phyloP scores from a whole-genome alignment of 352 stramenopile species.

The Globisporangium mamillatum region DNA sequence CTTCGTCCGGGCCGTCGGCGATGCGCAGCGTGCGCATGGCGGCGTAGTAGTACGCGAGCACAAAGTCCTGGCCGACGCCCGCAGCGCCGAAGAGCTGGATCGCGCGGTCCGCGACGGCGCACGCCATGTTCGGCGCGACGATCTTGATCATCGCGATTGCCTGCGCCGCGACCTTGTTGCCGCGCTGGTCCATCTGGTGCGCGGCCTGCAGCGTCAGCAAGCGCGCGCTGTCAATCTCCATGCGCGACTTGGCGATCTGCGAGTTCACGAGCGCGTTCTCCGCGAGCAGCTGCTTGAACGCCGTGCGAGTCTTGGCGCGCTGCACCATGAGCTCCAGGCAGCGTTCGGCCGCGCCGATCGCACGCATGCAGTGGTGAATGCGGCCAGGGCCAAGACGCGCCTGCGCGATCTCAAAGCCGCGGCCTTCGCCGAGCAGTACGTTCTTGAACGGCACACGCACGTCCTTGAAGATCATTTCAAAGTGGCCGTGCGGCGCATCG shows the following conservation, averaged over 20 bases:
- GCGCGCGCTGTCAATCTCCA: conserved; percentile 79
- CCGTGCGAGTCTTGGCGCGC: conserved; percentile 91
- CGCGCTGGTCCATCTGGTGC: conserved; percentile 84
- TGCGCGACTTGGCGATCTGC: conserved; percentile 80
- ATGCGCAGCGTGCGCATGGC: conserved; percentile 91
- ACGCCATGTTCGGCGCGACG: conserved; percentile 89
- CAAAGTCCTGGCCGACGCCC: conserved; percentile 91
- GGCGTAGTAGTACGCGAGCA: conserved; percentile 90
- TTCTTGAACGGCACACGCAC: conserved; percentile 89
- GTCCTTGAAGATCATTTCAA: conserved; percentile 96
- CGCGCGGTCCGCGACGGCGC: conserved; percentile 88
- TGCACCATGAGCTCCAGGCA: conserved; percentile 81
- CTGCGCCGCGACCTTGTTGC: conserved; percentile 87
- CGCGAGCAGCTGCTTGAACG: conserved; percentile 93
- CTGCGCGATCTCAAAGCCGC: conserved; percentile 89
- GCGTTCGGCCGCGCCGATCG: conserved; percentile 89
- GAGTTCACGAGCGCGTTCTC: conserved; percentile 80
- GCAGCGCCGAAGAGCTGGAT: conserved; percentile 82
- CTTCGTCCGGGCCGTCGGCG: conserved; percentile 95
- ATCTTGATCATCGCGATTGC: conserved; percentile 98
- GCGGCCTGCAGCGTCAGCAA: conserved; percentile 88
- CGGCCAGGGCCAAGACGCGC: conserved; percentile 92
- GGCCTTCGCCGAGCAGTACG: conserved; percentile 75
- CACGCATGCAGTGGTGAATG: conserved; percentile 98
- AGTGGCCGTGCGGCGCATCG: conserved; percentile 93